Evolutionary conservation across 1,284 basidiomycete species (phyloP).

Genomic region (Naganishia liquefaciens): DNA sequence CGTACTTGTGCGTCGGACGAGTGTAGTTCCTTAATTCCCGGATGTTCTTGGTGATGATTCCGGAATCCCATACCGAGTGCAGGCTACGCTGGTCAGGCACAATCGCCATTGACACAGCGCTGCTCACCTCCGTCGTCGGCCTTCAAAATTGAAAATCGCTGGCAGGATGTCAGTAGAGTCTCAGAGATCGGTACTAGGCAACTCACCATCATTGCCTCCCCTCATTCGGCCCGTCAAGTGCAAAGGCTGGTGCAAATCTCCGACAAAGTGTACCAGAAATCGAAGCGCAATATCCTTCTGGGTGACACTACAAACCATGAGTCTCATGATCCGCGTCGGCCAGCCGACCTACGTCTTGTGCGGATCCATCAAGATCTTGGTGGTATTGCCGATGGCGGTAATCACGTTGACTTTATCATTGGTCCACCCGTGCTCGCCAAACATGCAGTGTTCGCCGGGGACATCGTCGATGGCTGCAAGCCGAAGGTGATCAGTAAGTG

Average conservation of each 20-base stretch:
- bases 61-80: slow-evolving; percentile 81
- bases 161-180: slow-evolving; percentile 13
- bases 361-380: slow-evolving; percentile 51
- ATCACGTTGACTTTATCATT: slow-evolving; percentile 69
- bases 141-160: slow-evolving; percentile 68
- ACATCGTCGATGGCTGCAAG: slow-evolving; percentile 60
- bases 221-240: slow-evolving; percentile 81
- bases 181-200: neutral
- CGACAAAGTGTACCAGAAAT: slow-evolving; percentile 86
- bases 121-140: slow-evolving; percentile 54
- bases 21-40: slow-evolving; percentile 75
- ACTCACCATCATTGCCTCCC: slow-evolving; percentile 71
- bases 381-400: slow-evolving; percentile 71
- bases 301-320: slow-evolving; percentile 29
- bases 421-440: slow-evolving; percentile 75
- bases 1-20: slow-evolving; percentile 61
- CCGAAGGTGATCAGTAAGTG: neutral
- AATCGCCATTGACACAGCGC: no score
- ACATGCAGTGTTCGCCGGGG: slow-evolving; percentile 71
- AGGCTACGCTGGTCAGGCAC: slow-evolving; percentile 49
- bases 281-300: slow-evolving; percentile 66
- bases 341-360: slow-evolving; percentile 43
- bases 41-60: slow-evolving; percentile 77
- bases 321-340: no score
- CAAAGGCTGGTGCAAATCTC: slow-evolving; percentile 87